Evolutionary conservation across 2,329 filamentous ascomycete species (phyloP).

Genomic region (Verticillium alfalfae): DNA sequence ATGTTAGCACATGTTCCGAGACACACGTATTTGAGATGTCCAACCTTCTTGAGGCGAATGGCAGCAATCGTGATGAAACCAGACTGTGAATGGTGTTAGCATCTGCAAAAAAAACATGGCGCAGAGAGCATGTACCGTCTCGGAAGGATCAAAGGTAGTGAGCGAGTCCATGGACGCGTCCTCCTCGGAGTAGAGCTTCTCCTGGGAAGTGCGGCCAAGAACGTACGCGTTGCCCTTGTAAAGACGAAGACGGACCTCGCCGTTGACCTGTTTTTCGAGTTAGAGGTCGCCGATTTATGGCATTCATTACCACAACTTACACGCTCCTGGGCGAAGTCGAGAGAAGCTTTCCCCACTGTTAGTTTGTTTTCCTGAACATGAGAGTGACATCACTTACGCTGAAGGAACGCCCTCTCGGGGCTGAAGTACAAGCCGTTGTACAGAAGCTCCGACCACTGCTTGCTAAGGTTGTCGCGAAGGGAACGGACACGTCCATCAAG

Average conservation of each 20-base stretch:
- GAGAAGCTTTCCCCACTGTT: conserved; percentile 2
- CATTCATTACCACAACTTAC: not conserved
- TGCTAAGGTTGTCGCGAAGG: conserved; percentile 47
- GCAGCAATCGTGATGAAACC: conserved; percentile 65
- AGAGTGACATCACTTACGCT: conserved; percentile 47
- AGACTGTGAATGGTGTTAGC: conserved; percentile 6
- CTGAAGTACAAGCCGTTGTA: conserved; percentile 26
- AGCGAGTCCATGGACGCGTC: conserved; percentile 47
- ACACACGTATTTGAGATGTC: too few species aligned
- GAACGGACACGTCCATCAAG: conserved; percentile 49
- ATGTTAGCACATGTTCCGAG: not conserved
- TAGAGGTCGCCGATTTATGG: too few species aligned
- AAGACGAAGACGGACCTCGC: conserved; percentile 19
- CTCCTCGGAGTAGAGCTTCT: conserved; percentile 45
- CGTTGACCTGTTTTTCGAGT: conserved; percentile 2
- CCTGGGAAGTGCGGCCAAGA: conserved; percentile 36
- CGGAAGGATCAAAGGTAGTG: conserved; percentile 32
- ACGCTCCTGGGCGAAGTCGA: conserved; percentile 8
- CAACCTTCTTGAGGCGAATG: conserved; percentile 51
- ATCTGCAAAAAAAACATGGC: conserved; percentile 23
- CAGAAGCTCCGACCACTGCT: conserved; percentile 25
- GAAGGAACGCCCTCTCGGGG: conserved; percentile 43
- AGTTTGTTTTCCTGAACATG: not conserved
- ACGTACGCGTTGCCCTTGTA: conserved; percentile 39
- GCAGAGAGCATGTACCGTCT: conserved; percentile 33